Evolutionary conservation across 805 yeast species (phyloP), one percentile per base, ranked within the genome.

Genomic region (Wickerhamiella occidentalis): DNA sequence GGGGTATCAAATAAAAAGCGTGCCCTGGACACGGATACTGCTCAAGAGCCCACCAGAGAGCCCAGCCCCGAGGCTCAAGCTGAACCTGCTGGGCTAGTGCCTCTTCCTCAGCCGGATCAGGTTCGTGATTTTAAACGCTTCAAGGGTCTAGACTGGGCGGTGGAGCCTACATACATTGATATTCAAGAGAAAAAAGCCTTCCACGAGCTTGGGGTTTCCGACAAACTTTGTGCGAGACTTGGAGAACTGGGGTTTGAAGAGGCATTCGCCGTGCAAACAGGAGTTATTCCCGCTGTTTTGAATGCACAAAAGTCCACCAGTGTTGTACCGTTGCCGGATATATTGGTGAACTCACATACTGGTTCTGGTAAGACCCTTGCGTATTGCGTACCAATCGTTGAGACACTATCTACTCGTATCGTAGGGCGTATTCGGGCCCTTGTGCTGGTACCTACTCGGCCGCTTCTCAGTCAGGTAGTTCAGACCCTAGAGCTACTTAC

Each of bases 311-410:
- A 60, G 21, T 50, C 55, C 4, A 30, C 61, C 13, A 45, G 61
- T 15, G 17, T 22, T 9, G 15, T 15, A n/a, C 71, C 70, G 6
- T 69, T 68, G 51, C 58, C 64, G 9, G 95, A 92, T 64, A 64
- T 87, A 17, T 68, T 90, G 41, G 95, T 90, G 5, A 88, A 90
- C 64, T 95, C 98, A 1, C 77, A 94, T 9, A 90, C 98, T 0
- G 98, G 98, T 40, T 83, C 95, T 0, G 98, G 98, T 59, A 90
- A 90, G 62, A 90, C 98, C 0, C 68, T 92, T 49, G 94, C 96
- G 1, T 90, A 90, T 60, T 72, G 79, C 46, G 72, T 90, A 1
- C 97, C 98, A 1, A 74, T 92, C 6, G 71, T 92, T 2, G 87
- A 88, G 53, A 67, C 90, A 47, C 67, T 71, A 13, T 17, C 40